Percentiles rank a stretch among this genome's conserved stretches.
phyloP scores from a whole-genome alignment of 1,284 basidiomycete genomes.

The Rugosomyces carneus region DNA sequence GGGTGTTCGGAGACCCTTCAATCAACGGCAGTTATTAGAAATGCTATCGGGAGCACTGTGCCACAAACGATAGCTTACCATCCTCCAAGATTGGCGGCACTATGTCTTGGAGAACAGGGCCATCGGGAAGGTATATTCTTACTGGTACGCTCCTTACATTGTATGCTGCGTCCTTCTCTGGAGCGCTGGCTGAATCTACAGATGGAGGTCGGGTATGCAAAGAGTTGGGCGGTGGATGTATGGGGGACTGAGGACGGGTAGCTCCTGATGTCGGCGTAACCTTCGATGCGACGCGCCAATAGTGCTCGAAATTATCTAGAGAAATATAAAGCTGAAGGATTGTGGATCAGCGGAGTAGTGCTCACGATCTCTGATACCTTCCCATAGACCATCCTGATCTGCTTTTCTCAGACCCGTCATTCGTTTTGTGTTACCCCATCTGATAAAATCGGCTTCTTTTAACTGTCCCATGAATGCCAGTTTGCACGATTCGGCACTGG shows the following conservation, averaged over 20 bases:
- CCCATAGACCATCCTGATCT: constrained; percentile 93
- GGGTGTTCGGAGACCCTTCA: constrained; percentile 53
- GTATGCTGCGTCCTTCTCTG: constrained; percentile 72
- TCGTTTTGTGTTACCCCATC: constrained; percentile 91
- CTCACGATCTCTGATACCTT: constrained; percentile 82
- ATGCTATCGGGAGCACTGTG: not conserved
- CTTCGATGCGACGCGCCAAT: constrained; percentile 87
- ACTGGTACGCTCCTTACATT: constrained; percentile 83
- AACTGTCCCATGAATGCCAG: constrained; percentile 89
- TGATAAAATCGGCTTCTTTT: constrained; percentile 92
- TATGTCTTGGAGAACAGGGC: constrained; percentile 85
- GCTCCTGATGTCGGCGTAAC: constrained; percentile 65
- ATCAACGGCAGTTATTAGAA: not conserved
- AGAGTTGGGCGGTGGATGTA: constrained; percentile 43
- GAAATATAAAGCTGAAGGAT: constrained; percentile 7
- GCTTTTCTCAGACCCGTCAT: constrained; percentile 84
- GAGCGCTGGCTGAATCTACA: constrained; percentile 52
- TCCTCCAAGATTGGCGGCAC: constrained; percentile 73
- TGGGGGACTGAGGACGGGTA: constrained; percentile 46
- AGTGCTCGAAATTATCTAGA: constrained; percentile 90
- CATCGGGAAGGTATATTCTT: constrained; percentile 87
- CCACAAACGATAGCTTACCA: constrained; percentile 34
- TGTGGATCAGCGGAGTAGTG: not conserved
- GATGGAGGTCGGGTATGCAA: constrained; percentile 64
- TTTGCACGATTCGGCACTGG: constrained; percentile 78